Conservation (phyloP, 768 basidiomycete genomes). For the Lanmaoa rubissima region DNA sequence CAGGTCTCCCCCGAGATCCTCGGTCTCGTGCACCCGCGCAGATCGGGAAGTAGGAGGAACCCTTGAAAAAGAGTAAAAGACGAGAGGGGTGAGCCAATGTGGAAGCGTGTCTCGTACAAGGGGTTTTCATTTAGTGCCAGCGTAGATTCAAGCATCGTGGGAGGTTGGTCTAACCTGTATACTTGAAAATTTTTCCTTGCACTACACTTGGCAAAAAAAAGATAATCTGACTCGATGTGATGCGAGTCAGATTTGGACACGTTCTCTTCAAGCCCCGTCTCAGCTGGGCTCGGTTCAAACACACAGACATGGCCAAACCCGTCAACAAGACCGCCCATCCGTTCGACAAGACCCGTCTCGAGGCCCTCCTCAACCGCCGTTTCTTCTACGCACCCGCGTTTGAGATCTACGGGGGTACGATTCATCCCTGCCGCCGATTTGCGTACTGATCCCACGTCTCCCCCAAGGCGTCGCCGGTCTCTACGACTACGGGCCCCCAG, state of each 20-base stretch:
- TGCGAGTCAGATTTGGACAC: constrained; percentile 29
- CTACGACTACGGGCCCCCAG: constrained; percentile 97
- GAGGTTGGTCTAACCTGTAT: no score
- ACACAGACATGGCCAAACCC: constrained; percentile 28
- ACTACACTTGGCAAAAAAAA: not conserved
- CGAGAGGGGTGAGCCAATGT: no score
- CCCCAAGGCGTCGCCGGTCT: constrained; percentile 84
- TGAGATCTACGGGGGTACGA: constrained; percentile 96
- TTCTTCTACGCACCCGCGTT: constrained; percentile 99
- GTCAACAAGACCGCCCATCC: constrained; percentile 81
- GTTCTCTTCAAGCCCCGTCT: not conserved
- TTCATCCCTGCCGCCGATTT: not conserved
- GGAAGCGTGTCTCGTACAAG: no score
- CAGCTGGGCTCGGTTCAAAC: constrained; percentile 9
- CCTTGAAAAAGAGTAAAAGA: no score
- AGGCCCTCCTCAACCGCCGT: constrained; percentile 80
- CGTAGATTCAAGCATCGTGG: no score
- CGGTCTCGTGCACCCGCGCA: no score
- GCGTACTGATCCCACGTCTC: no score
- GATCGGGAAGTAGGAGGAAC: no score
- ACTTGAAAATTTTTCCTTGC: no score
- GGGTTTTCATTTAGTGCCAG: no score
- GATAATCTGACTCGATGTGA: constrained; percentile 12
- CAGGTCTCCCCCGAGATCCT: no score
- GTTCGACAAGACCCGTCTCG: constrained; percentile 85